Base-by-base conservation (phyloP, 2,329 filamentous ascomycete genomes). In the Pseudovirgaria hyperparasitica region DNA sequence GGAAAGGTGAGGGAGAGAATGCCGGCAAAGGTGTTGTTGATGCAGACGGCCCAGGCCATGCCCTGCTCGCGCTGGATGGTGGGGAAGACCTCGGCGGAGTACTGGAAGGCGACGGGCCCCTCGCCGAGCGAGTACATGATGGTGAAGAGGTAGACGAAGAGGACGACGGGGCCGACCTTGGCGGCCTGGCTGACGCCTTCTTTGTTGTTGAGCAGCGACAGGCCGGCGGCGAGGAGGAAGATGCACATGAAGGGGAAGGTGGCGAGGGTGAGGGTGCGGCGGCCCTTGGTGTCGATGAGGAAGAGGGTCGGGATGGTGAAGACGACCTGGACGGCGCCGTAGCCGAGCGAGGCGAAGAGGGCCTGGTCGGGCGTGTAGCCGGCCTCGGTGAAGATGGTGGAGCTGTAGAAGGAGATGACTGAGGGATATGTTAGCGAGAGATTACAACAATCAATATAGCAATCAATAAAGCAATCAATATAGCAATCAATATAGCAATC, bases 391-490 rank as follows among this genome's bases (percentile, higher is more conserved):
- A 90, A 82, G 28, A 77, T 45, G 41, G 87, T 41, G 1, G 45
- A 86, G 45, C 92, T 92, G 24, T 85, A 90, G 31, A 77, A 64
- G 0, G 84, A 84, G 9, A 93, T 78, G 3, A 74, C 76, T 35
- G 86, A 63, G 1, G 79, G 78, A 2, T 77, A 81, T 24, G 87
- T 64, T 0, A 81, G 86, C 5, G 81, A 80, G 27, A 70, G 76
- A 16, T 67, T 63, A 47, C 90, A 90, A 1, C 76, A n/a, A n/a
- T n/a, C n/a, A n/a, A n/a, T n/a, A 24, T 32, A 23, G 25, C 22
- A 23, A 29, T 25, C 24, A 25, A 28, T 22, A 17, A 27, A 26
- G 27, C n/a, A n/a, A n/a, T 76, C 1, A 90, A 65, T 19, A 81
- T 62, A 3, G 34, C 40, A 25, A 46, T 45, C 10, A 46, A 35